phyloP scores from a whole-genome alignment of 2,329 filamentous ascomycete species.

The Pestalotiopsis sp. region DNA sequence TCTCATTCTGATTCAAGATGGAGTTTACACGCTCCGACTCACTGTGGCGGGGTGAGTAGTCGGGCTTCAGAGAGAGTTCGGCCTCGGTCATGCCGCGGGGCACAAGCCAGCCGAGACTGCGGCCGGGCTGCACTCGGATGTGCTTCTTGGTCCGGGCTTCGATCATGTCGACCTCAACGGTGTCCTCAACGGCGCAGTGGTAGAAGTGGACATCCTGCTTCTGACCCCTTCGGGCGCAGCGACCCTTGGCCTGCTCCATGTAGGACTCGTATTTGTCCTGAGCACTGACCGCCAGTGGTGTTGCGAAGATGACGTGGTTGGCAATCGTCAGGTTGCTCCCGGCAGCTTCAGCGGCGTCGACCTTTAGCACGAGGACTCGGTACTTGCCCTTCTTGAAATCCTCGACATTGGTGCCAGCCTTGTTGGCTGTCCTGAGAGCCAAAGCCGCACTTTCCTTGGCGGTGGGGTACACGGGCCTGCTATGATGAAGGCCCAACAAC shows the following conservation, averaged over 20 bases:
- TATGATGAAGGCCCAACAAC: no score
- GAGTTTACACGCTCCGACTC: conserved; percentile 17
- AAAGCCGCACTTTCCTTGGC: no score
- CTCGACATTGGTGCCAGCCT: conserved; percentile 16
- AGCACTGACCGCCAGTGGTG: conserved; percentile 31
- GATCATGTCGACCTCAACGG: conserved; percentile 40
- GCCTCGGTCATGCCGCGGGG: not conserved
- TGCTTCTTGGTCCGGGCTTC: conserved; percentile 26
- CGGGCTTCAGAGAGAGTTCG: not conserved
- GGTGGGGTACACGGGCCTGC: no score
- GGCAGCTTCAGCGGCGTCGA: conserved; percentile 38
- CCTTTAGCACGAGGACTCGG: conserved; percentile 36
- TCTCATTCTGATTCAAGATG: conserved; percentile 18
- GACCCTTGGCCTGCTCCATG: conserved; percentile 40
- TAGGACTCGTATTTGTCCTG: conserved; percentile 33
- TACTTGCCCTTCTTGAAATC: conserved; percentile 25
- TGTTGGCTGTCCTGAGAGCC: not conserved
- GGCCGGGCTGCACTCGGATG: conserved; percentile 15
- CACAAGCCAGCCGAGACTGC: conserved; percentile 16
- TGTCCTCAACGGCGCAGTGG: conserved; percentile 38
- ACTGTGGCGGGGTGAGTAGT: not conserved
- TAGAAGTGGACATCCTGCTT: conserved; percentile 36
- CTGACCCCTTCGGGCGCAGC: conserved; percentile 41
- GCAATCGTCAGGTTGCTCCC: conserved; percentile 42
- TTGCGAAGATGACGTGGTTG: conserved; percentile 42